phyloP scores from a whole-genome alignment of 768 basidiomycete genomes.

The Termitomyces sp. region DNA sequence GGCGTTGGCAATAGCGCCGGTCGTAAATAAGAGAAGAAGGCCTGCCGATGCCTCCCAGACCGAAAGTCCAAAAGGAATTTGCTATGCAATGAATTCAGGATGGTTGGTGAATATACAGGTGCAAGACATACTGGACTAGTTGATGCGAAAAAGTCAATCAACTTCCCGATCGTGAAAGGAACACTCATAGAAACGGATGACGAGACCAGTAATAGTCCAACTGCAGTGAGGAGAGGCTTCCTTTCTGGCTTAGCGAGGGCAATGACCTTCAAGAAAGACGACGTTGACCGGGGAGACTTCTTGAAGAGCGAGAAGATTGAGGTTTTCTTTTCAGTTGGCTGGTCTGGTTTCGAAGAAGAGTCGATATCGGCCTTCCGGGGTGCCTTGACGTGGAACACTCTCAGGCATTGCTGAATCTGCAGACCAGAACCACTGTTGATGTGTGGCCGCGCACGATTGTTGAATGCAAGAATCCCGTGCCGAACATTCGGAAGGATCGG shows the following conservation, averaged over 20 bases:
- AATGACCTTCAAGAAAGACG: conserved; percentile 71
- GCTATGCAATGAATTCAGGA: conserved; percentile 27
- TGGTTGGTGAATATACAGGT: not conserved
- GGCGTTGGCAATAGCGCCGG: conserved; percentile 86
- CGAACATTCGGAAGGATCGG: conserved; percentile 2
- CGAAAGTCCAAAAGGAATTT: conserved; percentile 77
- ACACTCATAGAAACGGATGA: conserved; percentile 89
- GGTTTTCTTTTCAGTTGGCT: not conserved
- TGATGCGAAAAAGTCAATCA: conserved; percentile 90
- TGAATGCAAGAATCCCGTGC: not conserved
- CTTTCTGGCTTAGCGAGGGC: conserved; percentile 79
- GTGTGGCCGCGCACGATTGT: not conserved
- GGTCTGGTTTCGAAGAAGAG: conserved; percentile 1
- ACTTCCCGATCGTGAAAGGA: conserved; percentile 86
- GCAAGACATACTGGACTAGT: conserved; percentile 52
- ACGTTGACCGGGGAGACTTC: conserved; percentile 35
- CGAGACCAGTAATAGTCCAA: conserved; percentile 80
- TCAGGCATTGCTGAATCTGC: not conserved
- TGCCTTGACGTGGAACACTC: conserved; percentile 5
- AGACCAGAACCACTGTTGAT: not conserved
- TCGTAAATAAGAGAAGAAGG: conserved; percentile 71
- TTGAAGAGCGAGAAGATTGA: conserved; percentile 24
- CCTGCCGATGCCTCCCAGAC: conserved; percentile 73
- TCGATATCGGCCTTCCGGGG: conserved; percentile 4
- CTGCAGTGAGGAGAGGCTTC: conserved; percentile 67